Conservation (phyloP, 495 filamentous ascomycete genomes). For the Beverwykella pulmonaria region DNA sequence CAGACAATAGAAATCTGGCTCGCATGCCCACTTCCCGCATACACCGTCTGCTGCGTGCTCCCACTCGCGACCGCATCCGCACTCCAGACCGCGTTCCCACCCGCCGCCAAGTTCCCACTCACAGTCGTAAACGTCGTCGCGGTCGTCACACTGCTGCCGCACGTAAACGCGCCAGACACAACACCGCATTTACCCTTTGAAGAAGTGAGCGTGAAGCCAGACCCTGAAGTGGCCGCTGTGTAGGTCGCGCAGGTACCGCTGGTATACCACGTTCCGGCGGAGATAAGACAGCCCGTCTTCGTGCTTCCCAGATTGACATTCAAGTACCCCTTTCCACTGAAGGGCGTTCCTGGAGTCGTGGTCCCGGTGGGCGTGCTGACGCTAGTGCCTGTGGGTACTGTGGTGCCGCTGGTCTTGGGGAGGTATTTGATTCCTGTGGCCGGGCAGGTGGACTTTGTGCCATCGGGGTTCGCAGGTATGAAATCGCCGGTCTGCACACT, state of each 20-base stretch:
- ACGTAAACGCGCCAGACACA: conserved; percentile 40
- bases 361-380: conserved; percentile 48
- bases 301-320: conserved; percentile 57
- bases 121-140: conserved; percentile 37
- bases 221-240: conserved; percentile 46
- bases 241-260: conserved; percentile 72
- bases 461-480: conserved; percentile 64
- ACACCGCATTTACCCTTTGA: conserved; percentile 44
- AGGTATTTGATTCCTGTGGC: conserved; percentile 64
- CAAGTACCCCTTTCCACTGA: conserved; percentile 62
- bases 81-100: conserved; percentile 37
- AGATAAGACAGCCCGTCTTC: conserved; percentile 69
- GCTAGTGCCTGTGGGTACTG: conserved; percentile 33
- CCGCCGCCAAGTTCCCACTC: conserved; percentile 32
- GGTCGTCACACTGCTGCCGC: conserved; percentile 34
- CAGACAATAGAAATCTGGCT: conserved; percentile 20
- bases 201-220: conserved; percentile 41
- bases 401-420: conserved; percentile 56
- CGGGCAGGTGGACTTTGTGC: conserved; percentile 65
- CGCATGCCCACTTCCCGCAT: conserved; percentile 23
- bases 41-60: conserved; percentile 38
- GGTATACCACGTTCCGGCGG: conserved; percentile 68
- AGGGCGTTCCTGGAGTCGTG: conserved; percentile 49
- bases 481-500: conserved; percentile 76
- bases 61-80: conserved; percentile 42